These are phyloP conservation scores for Phytopythium delawarense DNA, from an alignment of 352 stramenopile genomes.

Conservation along the genomic window DNA sequence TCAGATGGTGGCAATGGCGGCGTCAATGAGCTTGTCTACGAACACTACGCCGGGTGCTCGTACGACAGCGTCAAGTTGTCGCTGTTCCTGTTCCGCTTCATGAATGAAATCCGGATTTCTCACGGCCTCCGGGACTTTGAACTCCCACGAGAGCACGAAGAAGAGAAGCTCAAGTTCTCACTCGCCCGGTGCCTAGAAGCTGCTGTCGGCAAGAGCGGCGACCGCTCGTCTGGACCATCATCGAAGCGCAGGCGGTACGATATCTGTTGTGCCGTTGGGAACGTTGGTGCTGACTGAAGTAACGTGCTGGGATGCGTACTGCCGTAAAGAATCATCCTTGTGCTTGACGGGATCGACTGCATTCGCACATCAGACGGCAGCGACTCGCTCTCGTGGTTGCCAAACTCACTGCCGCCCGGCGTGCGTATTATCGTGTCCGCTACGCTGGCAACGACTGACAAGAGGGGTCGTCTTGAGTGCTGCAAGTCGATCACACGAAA, in stretches of 20 bases:
- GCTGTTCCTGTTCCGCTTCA: slow-evolving; percentile 78
- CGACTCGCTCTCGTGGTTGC: slow-evolving; percentile 82
- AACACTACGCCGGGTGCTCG: slow-evolving; percentile 77
- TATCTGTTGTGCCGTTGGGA: neutral
- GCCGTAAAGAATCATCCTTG: slow-evolving; percentile 58
- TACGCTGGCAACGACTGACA: slow-evolving; percentile 27
- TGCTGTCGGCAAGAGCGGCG: slow-evolving; percentile 37
- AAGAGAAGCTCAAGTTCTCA: slow-evolving; percentile 86
- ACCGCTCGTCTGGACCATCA: slow-evolving; percentile 21
- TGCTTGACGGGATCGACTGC: slow-evolving; percentile 80
- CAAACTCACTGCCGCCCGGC: slow-evolving; percentile 58
- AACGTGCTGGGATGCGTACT: slow-evolving; percentile 1
- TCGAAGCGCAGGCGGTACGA: slow-evolving; percentile 26
- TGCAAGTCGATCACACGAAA: slow-evolving; percentile 44
- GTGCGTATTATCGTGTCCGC: slow-evolving; percentile 75
- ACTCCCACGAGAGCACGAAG: slow-evolving; percentile 69
- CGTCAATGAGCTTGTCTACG: slow-evolving; percentile 64
- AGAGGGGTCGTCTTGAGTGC: slow-evolving; percentile 26
- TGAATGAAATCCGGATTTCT: slow-evolving; percentile 71
- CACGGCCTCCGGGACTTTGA: slow-evolving; percentile 79
- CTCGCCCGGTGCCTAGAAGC: slow-evolving; percentile 74
- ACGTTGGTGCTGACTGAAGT: neutral
- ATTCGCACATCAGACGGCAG: slow-evolving; percentile 77
- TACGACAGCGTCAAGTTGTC: slow-evolving; percentile 84
- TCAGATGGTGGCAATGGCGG: neutral